Percentiles rank a stretch among this genome's conserved stretches.
Evolutionary conservation across 2,329 filamentous ascomycete genomes (phyloP).

Genomic region (Chrysoporthe austroafricana): DNA sequence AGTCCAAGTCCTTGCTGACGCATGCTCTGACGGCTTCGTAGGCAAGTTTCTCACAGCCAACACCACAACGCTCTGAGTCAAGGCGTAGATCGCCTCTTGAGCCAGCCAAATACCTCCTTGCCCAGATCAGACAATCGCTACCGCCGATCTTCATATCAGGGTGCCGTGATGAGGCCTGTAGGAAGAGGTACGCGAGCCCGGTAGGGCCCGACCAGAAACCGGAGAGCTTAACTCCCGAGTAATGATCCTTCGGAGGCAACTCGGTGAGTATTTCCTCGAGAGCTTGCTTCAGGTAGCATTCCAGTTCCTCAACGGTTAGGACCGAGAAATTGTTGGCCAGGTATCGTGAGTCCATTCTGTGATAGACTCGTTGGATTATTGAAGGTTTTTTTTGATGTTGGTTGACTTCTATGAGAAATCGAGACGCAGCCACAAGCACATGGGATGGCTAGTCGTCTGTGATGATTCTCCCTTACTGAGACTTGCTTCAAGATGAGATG

Average conservation of each 20-base stretch:
- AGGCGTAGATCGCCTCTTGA: constrained; percentile 40
- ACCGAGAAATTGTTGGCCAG: constrained; percentile 41
- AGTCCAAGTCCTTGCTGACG: constrained; percentile 42
- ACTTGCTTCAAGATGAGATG: background rate
- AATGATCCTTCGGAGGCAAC: constrained; percentile 42
- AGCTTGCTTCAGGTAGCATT: constrained; percentile 38
- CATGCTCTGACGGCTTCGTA: constrained; percentile 51
- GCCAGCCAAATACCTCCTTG: constrained; percentile 50
- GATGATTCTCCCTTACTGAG: background rate
- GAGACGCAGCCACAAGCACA: background rate
- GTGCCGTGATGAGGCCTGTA: constrained; percentile 48
- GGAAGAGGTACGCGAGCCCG: constrained; percentile 60
- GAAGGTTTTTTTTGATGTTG: background rate
- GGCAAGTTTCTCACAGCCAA: constrained; percentile 53
- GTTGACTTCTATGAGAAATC: background rate
- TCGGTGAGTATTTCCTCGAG: constrained; percentile 43
- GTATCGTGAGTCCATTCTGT: constrained; percentile 32
- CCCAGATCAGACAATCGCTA: constrained; percentile 50
- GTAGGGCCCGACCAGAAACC: constrained; percentile 60
- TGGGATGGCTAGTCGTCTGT: background rate
- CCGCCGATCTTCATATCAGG: constrained; percentile 49
- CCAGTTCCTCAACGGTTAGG: constrained; percentile 37
- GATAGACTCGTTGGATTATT: background rate
- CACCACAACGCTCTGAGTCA: constrained; percentile 51
- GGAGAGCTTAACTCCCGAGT: constrained; percentile 41